phyloP scores from a whole-genome alignment of 1,284 basidiomycete species.

The Leccinum fallax region DNA sequence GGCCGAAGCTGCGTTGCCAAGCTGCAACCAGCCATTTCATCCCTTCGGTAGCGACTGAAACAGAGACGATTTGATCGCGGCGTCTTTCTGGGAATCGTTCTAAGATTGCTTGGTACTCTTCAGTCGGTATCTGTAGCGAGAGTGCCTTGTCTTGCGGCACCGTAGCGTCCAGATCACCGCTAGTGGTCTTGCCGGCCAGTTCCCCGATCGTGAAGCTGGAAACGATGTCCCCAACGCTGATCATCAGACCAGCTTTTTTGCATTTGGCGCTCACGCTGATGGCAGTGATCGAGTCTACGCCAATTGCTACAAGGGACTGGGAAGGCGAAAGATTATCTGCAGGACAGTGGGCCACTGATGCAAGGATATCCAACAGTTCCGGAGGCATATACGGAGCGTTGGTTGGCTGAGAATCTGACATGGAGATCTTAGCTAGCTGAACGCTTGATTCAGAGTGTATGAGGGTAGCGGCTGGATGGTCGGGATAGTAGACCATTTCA shows the following conservation, averaged over 20 bases:
- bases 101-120: slow-evolving; percentile 20
- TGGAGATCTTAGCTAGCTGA: neutral
- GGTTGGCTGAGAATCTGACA: neutral
- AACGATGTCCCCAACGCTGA: slow-evolving; percentile 45
- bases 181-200: slow-evolving; percentile 30
- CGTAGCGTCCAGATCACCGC: neutral
- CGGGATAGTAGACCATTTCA: slow-evolving; percentile 33
- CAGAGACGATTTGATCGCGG: slow-evolving; percentile 11
- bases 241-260: slow-evolving; percentile 39
- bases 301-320: slow-evolving; percentile 44
- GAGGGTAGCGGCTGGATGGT: slow-evolving; percentile 18
- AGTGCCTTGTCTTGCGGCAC: slow-evolving; percentile 6
- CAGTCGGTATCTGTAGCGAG: slow-evolving; percentile 9
- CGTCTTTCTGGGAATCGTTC: slow-evolving; percentile 14
- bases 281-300: slow-evolving; percentile 56
- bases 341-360: slow-evolving; percentile 26
- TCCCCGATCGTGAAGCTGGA: slow-evolving; percentile 42
- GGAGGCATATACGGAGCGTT: slow-evolving; percentile 9
- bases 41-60: slow-evolving; percentile 16
- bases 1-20: slow-evolving; percentile 46
- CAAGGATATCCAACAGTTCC: slow-evolving; percentile 26
- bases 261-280: slow-evolving; percentile 47
- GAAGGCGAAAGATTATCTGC: slow-evolving; percentile 28
- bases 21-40: slow-evolving; percentile 43
- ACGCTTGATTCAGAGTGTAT: neutral